A percentile compares a stretch with the other conserved stretches of the same genome.
These are phyloP conservation scores for Aspergillus pseudoviridinutans DNA, from an alignment of 2,329 filamentous ascomycete species.

Conservation along the genomic window DNA sequence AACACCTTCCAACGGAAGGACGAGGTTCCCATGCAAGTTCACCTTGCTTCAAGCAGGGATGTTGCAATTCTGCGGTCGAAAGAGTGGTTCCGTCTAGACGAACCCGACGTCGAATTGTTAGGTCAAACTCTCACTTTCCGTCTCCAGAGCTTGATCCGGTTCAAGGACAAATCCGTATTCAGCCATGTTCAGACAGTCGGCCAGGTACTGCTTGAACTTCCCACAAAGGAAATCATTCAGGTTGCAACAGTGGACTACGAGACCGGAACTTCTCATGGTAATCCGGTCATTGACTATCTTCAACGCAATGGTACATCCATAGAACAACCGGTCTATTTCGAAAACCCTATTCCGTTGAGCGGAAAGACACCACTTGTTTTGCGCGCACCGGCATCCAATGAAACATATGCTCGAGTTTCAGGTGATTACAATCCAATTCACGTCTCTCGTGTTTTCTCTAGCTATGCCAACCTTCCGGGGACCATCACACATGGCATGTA, in stretches of 20 bases:
- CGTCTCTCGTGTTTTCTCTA: constrained; percentile 93
- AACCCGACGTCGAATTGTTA: constrained; percentile 79
- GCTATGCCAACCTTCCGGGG: constrained; percentile 89
- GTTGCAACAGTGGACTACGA: constrained; percentile 97
- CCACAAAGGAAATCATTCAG: constrained; percentile 95
- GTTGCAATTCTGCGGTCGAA: constrained; percentile 92
- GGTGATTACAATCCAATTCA: constrained; percentile 99
- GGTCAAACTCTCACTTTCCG: constrained; percentile 95
- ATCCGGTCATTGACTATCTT: constrained; percentile 95
- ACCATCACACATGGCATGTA: constrained; percentile 99
- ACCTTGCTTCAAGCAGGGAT: constrained; percentile 82
- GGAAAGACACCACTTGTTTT: constrained; percentile 85
- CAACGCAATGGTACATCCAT: constrained; percentile 86
- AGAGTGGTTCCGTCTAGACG: constrained; percentile 91
- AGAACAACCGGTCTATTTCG: constrained; percentile 94
- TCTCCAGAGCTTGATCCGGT: constrained; percentile 82
- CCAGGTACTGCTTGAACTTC: constrained; percentile 87
- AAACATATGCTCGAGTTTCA: constrained; percentile 95
- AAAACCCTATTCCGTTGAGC: constrained; percentile 92
- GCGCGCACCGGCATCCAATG: constrained; percentile 90
- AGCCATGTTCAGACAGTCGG: constrained; percentile 88
- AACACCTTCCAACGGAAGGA: constrained; percentile 98
- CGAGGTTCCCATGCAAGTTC: constrained; percentile 91
- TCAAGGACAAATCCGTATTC: constrained; percentile 92
- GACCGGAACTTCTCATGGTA: constrained; percentile 84